Evolutionary conservation across 2,329 filamentous ascomycete species (phyloP), one percentile per base, ranked within the genome.

Genomic region (Penicillium sp.): DNA sequence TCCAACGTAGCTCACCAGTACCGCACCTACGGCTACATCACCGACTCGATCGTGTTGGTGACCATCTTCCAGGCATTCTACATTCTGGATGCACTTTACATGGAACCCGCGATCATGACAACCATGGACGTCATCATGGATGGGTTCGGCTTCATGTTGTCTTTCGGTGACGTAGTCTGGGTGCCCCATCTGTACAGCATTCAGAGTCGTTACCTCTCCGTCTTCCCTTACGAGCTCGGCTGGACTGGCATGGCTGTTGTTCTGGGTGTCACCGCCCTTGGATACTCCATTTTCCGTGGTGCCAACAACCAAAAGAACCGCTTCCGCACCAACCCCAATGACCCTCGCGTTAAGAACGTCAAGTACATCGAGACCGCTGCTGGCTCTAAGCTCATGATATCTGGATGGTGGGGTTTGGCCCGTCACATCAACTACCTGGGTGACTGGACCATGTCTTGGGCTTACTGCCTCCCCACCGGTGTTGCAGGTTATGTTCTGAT

Each of bases 341-440:
- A 96, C 68, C 89, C 92, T 0, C 81, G 82, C 31, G 85, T 97
- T 52, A 82, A 85, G 40, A 88, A 96, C 68, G 85, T 97, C 63
- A 85, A 89, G 70, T 96, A 89, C 74, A 92, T 97, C 57, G 81
- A 94, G 77, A 97, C 93, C 9, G 86, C 86, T 68, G 82, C 85
- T 2, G 93, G 93, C 48, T 92, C 89, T 54, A 89, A 87, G 64
- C 84, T 97, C 29, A 82, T 97, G 60, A 86, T 86, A 3, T 88
- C 89, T 0, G 93, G 93, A 52, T 97, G 93, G 93, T 97, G 93
- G 93, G 93, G 93, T 42, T 80, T 85, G 21, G 89, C 92, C 0
- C 86, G 93, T 40, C 93, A 97, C 75, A 93, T 97, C 81, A 97
- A 97, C 79, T 97, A 97, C 75, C 77, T 96, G 1, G 93, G 92